These are phyloP conservation scores for Phytophthora ramorum DNA, from an alignment of 352 stramenopile genomes.

Conservation along the genomic window DNA sequence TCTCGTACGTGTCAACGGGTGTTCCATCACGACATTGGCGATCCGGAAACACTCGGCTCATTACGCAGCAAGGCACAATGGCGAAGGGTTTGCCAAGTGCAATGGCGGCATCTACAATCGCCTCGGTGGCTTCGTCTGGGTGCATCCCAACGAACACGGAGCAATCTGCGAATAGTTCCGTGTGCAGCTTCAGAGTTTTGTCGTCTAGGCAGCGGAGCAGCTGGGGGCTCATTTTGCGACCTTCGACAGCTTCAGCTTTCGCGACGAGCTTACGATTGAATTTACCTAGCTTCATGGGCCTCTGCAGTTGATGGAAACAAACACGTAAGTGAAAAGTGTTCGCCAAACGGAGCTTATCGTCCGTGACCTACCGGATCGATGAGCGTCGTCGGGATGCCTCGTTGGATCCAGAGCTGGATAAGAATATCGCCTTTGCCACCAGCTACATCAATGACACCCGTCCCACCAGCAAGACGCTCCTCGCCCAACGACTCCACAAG, in stretches of 20 bases:
- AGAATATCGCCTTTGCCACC: slow-evolving; percentile 89
- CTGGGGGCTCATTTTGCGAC: slow-evolving; percentile 58
- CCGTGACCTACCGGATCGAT: slow-evolving; percentile 76
- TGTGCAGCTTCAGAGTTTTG: slow-evolving; percentile 53
- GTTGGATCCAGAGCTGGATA: slow-evolving; percentile 83
- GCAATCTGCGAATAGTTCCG: slow-evolving; percentile 74
- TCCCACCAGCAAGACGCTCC: slow-evolving; percentile 46
- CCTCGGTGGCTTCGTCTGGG: slow-evolving; percentile 96
- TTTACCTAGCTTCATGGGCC: slow-evolving; percentile 82
- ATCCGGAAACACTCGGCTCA: slow-evolving; percentile 92
- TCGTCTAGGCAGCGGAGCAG: slow-evolving; percentile 68
- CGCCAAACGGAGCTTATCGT: not conserved
- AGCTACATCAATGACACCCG: slow-evolving; percentile 88
- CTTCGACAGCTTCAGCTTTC: slow-evolving; percentile 33
- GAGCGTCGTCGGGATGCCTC: slow-evolving; percentile 81
- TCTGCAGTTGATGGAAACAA: slow-evolving; percentile 36
- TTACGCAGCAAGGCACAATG: slow-evolving; percentile 97
- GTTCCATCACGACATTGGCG: slow-evolving; percentile 63
- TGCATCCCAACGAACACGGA: slow-evolving; percentile 95
- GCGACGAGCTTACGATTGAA: slow-evolving; percentile 72
- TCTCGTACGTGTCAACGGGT: slow-evolving; percentile 80
- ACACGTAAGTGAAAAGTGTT: not conserved
- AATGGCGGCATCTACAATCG: slow-evolving; percentile 94
- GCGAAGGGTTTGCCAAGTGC: slow-evolving; percentile 92
- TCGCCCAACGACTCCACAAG: slow-evolving; percentile 71